Percentiles rank a stretch among this genome's conserved stretches.
Evolutionary conservation across 306 rosid genomes (phyloP).

Genomic region (Citrullus amarus): DNA sequence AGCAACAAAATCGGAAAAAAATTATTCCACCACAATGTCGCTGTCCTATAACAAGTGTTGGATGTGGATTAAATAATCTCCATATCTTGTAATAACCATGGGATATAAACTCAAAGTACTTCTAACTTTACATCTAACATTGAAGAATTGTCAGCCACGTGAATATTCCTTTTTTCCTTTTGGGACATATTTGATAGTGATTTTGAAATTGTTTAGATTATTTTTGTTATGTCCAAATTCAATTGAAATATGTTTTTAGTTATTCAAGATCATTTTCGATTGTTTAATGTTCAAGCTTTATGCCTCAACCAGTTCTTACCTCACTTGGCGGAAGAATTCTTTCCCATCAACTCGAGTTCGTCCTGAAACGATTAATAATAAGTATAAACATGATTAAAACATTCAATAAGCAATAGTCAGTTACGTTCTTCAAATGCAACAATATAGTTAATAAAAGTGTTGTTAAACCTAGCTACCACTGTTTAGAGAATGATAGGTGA

Average conservation of each 20-base stretch:
- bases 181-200: too few relatives aligned
- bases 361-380: conserved; percentile 25
- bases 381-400: not conserved
- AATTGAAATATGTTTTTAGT: too few relatives aligned
- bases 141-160: too few relatives aligned
- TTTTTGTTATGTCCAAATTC: too few relatives aligned
- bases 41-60: too few relatives aligned
- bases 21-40: too few relatives aligned
- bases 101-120: too few relatives aligned
- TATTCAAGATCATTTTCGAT: not conserved
- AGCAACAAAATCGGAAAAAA: not conserved
- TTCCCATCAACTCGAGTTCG: conserved; percentile 88
- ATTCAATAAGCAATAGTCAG: not conserved
- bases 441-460: not conserved
- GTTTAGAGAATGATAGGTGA: not conserved
- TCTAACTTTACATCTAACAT: too few relatives aligned
- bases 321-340: conserved; percentile 95
- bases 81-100: too few relatives aligned
- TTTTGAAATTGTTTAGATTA: too few relatives aligned
- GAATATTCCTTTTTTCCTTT: too few relatives aligned
- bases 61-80: too few relatives aligned
- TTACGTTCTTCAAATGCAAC: not conserved
- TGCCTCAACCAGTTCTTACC: conserved; percentile 27
- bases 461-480: not conserved
- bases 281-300: not conserved